A percentile compares a stretch with the other conserved stretches of the same genome.
Evolutionary conservation across 768 basidiomycete species (phyloP).

Genomic region (Gymnopilus dilepis): DNA sequence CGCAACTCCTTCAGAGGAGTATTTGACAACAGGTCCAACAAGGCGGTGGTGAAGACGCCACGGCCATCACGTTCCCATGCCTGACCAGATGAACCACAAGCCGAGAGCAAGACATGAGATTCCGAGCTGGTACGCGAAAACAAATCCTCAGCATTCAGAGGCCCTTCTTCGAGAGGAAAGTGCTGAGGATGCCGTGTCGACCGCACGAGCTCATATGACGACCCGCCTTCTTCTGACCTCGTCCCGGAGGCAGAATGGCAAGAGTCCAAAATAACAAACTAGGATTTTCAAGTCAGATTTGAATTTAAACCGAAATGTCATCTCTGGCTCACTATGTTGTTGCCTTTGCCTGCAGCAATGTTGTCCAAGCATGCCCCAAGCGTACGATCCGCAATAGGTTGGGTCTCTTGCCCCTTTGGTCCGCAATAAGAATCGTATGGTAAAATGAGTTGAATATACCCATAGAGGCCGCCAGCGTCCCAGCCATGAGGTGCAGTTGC

Average conservation of each 20-base stretch:
- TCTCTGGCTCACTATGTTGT: conserved; percentile 18
- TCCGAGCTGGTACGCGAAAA: neutral
- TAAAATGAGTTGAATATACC: conserved; percentile 15
- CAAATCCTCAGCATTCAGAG: neutral
- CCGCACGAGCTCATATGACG: conserved; percentile 3
- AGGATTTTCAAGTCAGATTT: neutral
- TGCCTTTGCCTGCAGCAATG: conserved; percentile 14
- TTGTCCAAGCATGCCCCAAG: conserved; percentile 7
- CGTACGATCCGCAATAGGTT: conserved; percentile 15
- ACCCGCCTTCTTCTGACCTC: neutral
- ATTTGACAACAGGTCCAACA: conserved; percentile 5
- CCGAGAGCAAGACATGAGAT: conserved; percentile 16
- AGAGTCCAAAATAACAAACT: conserved; percentile 20
- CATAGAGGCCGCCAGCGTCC: neutral
- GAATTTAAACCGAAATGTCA: neutral
- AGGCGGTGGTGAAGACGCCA: conserved; percentile 12
- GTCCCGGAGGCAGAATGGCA: conserved; percentile 20
- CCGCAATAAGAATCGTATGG: conserved; percentile 12
- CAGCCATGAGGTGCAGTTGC: neutral
- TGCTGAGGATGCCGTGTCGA: neutral
- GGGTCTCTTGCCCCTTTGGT: neutral
- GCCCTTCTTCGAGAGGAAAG: neutral
- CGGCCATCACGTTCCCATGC: conserved; percentile 1
- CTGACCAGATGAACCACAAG: conserved; percentile 5
- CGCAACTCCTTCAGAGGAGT: neutral